phyloP scores from a whole-genome alignment of 176 grass and related monocot genomes.

The Stipa capillata region DNA sequence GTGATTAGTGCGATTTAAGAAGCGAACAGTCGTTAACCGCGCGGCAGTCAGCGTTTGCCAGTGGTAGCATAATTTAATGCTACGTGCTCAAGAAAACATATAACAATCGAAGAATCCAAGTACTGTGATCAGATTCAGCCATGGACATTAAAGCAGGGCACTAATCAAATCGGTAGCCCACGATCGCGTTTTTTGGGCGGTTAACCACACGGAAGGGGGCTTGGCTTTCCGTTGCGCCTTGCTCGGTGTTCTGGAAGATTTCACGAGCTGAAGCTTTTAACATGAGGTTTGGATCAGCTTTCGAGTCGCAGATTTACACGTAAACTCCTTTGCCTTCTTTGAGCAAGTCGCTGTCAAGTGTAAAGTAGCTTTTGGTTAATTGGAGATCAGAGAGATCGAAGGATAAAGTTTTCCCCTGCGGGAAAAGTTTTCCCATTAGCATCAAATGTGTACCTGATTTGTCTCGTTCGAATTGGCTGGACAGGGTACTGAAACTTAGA shows the following conservation, averaged over 20 bases:
- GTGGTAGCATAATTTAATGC: too few relatives aligned
- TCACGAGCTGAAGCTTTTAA: background rate
- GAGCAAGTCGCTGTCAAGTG: background rate
- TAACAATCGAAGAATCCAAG: background rate
- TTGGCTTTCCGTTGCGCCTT: conserved; percentile 12
- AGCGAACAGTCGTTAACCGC: background rate
- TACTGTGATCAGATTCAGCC: background rate
- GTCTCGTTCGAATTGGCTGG: conserved; percentile 19
- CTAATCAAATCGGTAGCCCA: background rate
- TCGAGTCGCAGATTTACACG: background rate
- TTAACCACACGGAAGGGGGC: background rate
- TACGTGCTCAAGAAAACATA: background rate
- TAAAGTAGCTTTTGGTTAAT: conserved; percentile 10
- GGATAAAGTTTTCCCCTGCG: too few relatives aligned
- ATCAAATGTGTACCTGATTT: background rate
- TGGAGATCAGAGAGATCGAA: background rate
- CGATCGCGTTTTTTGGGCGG: background rate
- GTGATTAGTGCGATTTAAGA: background rate
- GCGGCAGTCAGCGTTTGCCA: background rate
- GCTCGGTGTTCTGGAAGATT: conserved; percentile 19
- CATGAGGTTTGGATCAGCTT: background rate
- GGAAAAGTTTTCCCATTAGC: conserved; percentile 3
- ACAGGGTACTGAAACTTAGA: background rate
- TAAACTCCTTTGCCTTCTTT: background rate
- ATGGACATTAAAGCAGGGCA: background rate